Evolutionary conservation across 306 rosid species (phyloP).

Genomic region (Myrica gale): DNA sequence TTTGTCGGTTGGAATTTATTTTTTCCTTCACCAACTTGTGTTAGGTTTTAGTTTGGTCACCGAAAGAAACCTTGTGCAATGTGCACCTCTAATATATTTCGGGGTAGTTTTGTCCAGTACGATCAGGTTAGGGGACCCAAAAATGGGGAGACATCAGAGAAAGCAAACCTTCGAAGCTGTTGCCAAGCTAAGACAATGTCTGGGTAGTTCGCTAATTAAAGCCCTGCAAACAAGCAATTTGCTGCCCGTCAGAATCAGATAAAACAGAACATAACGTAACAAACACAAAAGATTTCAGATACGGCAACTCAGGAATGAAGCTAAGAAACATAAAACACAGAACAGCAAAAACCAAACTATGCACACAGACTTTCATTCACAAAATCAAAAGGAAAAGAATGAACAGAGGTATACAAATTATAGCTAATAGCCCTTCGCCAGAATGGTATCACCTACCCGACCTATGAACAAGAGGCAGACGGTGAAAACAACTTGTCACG

Average conservation of each 20-base stretch:
- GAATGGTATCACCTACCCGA: too few species aligned
- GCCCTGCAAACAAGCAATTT: slow-evolving; percentile 14
- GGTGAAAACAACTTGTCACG: background rate
- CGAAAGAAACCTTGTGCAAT: background rate
- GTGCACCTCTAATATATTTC: slow-evolving; percentile 25
- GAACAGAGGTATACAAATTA: too few species aligned
- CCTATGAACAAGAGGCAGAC: background rate
- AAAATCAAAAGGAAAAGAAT: too few species aligned
- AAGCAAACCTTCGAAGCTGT: slow-evolving; percentile 13
- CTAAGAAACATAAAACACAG: background rate
- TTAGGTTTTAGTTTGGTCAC: slow-evolving; percentile 6
- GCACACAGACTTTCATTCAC: too few species aligned
- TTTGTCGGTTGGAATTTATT: slow-evolving; percentile 19
- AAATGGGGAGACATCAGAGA: background rate
- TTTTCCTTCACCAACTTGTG: background rate
- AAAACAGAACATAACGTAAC: slow-evolving; percentile 21
- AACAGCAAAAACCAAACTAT: too few species aligned
- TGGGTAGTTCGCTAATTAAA: slow-evolving; percentile 31
- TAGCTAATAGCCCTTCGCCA: too few species aligned
- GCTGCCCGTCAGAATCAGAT: background rate
- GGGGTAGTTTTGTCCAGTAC: slow-evolving; percentile 30
- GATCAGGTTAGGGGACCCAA: slow-evolving; percentile 24
- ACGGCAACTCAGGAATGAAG: background rate
- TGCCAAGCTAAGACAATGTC: slow-evolving; percentile 27
- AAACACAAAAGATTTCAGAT: background rate